phyloP scores from a whole-genome alignment of 1,284 basidiomycete species.

The Cutaneotrichosporon daszewskae region DNA sequence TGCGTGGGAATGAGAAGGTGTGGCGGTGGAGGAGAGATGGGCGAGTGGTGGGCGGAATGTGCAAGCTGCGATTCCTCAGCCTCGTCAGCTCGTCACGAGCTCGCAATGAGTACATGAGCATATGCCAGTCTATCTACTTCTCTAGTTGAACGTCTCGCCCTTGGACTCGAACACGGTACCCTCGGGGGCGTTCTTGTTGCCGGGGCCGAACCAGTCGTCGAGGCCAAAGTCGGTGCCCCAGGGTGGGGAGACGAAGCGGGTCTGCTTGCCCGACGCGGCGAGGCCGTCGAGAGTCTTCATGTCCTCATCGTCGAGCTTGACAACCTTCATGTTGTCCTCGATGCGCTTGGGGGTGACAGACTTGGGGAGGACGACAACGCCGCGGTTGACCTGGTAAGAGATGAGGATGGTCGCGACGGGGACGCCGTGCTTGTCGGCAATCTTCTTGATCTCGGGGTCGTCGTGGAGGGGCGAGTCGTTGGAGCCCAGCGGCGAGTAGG shows the following conservation, averaged over 20 bases:
- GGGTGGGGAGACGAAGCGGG: slow-evolving; percentile 46
- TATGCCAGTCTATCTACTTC: too few species aligned
- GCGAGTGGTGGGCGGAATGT: too few species aligned
- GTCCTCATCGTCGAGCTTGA: slow-evolving; percentile 57
- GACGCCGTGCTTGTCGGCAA: slow-evolving; percentile 60
- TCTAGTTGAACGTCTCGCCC: slow-evolving; percentile 13
- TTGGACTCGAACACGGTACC: slow-evolving; percentile 27
- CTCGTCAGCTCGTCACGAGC: too few species aligned
- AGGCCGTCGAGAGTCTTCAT: slow-evolving; percentile 61
- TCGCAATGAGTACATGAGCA: too few species aligned
- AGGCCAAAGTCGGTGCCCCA: slow-evolving; percentile 45
- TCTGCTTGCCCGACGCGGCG: slow-evolving; percentile 61
- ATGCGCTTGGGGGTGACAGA: slow-evolving; percentile 65
- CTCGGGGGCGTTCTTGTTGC: slow-evolving; percentile 42
- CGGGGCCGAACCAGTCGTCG: slow-evolving; percentile 40
- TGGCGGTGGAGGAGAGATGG: too few species aligned
- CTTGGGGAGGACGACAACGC: slow-evolving; percentile 63
- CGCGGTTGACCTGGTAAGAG: slow-evolving; percentile 49
- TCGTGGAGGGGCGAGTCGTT: slow-evolving; percentile 59
- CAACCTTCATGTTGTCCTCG: slow-evolving; percentile 35
- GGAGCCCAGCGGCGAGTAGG: slow-evolving; percentile 79
- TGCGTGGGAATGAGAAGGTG: too few species aligned
- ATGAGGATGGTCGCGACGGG: slow-evolving; percentile 53
- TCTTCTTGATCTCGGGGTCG: slow-evolving; percentile 60
- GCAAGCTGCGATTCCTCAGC: too few species aligned